Evolutionary conservation across 1,139 yeast species (phyloP), one percentile per base, ranked within the genome.

Genomic region (Taphrina communis): DNA sequence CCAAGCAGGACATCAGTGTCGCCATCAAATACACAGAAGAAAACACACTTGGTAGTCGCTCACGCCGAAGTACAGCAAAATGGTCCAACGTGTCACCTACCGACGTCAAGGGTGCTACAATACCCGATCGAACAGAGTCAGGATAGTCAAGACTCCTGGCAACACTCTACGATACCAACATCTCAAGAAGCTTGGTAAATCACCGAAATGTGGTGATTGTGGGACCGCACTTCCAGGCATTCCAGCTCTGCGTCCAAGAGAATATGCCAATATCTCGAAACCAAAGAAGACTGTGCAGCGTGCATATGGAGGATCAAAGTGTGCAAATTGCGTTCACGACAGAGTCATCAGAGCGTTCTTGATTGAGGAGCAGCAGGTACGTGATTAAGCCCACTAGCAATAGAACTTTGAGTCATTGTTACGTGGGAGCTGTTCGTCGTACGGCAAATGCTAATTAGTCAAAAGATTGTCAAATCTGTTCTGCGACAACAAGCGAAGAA

Each of bases 141-240:
- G 90, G 94, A 95, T 93, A 84, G 96, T 93, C 80, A 94, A 92
- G 90, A 94, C 99, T 85, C 98, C 99, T 83, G 99, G 99, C 87
- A 97, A 97, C 82, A 89, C 88, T 84, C 88, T 94, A 83, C 89
- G 92, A 81, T 96, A 96, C 83, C 97, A 91, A 84, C 98, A 94
- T 86, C 57, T 90, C 82, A 92, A 92, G 89, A 94, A 94, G 88
- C 81, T 82, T 79, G 97, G 96, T 80, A 83, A 97, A 81, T 88
- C 95, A 85, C 96, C 95, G 83, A 93, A 92, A 86, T 94, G 99
- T 86, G 98, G 97, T 87, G 98, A 92, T 88, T 90, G 97, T 84
- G 97, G 97, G 83, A 80, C 80, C 76, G 88, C 92, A 79, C 88
- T 94, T 79, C 88, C 93, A 77, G 99, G 99, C 69, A 76, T 81